These are phyloP conservation scores for Zoysia pacifica DNA, from an alignment of 176 grass and related monocot genomes.

Conservation along the genomic window DNA sequence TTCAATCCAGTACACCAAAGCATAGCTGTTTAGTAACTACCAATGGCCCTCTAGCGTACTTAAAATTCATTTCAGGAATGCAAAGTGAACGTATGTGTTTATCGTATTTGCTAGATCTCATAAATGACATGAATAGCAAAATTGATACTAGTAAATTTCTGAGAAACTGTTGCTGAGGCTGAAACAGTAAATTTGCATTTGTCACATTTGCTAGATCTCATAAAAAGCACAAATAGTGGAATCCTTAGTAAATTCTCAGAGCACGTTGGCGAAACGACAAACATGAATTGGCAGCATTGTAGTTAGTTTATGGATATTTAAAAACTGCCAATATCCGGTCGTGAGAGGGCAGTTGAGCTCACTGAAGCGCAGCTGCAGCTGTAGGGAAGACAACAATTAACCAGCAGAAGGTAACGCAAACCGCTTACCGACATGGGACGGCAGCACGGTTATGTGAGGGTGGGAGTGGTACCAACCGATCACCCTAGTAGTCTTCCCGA, in stretches of 20 bases:
- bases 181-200: neutral
- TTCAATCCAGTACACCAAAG: neutral
- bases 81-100: constrained; percentile 1
- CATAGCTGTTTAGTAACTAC: neutral
- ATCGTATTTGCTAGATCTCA: neutral
- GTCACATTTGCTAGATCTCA: neutral
- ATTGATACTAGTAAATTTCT: no score
- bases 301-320: neutral
- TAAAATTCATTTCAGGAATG: constrained; percentile 26
- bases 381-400: neutral
- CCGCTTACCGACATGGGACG: constrained; percentile 81
- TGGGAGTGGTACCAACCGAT: constrained; percentile 99
- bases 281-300: neutral
- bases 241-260: neutral
- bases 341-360: neutral
- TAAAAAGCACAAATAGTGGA: neutral
- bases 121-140: neutral
- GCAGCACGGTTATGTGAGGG: constrained; percentile 95
- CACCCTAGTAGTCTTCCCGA: constrained; percentile 83
- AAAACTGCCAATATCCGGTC: neutral
- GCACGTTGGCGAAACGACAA: neutral
- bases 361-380: neutral
- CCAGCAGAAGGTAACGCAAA: neutral
- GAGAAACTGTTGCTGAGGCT: no score
- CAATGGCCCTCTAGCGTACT: neutral